Evolutionary conservation across 371 early-diverging fungal species (phyloP), one percentile per base, ranked within the genome.

Genomic region (Polyrhizophydium stewartii): DNA sequence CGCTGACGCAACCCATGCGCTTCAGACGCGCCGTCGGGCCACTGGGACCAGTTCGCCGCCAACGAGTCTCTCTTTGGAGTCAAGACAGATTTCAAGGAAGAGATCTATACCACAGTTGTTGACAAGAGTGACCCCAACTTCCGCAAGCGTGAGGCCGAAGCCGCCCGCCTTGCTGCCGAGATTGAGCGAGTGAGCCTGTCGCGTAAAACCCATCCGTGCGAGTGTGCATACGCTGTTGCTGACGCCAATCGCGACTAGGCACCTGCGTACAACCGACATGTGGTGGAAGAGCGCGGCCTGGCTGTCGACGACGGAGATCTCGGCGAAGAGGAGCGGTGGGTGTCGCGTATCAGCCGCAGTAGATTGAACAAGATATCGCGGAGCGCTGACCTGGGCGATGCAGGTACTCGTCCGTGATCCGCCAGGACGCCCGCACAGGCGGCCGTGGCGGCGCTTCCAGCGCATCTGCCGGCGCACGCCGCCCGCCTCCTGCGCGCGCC

Each of bases 31-130:
- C 33, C 22, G 45, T 27, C 28, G 32, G 63, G 63, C 63, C 56
- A 64, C 28, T 99, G 99, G 99, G 96, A 99, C 78, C 99, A 99
- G 73, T 99, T 99, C 84, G 92, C 89, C n/a, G 92, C 83, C 3
- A 99, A 99, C 69, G 93, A 96, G 70, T 75, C 82, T 62, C 76
- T 93, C 47, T 99, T 98, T 85, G 98, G 98, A 1, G 83, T 99
- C 56, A 92, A 83, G 30, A 91, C 97, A 1, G 93, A 94, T 70
- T 99, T 91, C 77, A 83, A 98, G 65, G 98, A 98, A 65, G 91
- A 93, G 51, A 66, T 96, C 1, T 99, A 99, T 72, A 98, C 99
- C 1, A 97, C 97, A 0, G 85, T 79, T 24, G 73, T 99, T 55
- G 96, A 99, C 72, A 82, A 91, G 62, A 79, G 83, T 7, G 86